phyloP scores from a whole-genome alignment of 192 early-diverging fungal species.

The Backusella circina region DNA sequence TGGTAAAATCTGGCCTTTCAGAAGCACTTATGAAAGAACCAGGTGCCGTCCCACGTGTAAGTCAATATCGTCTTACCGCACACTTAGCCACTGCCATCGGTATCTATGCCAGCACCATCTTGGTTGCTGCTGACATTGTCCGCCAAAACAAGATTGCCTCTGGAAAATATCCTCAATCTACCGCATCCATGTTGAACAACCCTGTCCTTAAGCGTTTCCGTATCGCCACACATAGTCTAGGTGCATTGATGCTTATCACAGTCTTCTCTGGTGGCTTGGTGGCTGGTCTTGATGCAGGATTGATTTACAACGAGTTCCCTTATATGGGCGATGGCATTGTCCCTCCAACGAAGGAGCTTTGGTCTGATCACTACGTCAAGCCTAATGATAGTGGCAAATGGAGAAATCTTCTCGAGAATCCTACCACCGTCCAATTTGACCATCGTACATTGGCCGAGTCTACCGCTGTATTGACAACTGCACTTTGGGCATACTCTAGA shows the following conservation, averaged over 20 bases:
- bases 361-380: constrained; percentile 46
- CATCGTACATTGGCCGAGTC: constrained; percentile 90
- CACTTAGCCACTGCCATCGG: constrained; percentile 87
- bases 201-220: constrained; percentile 60
- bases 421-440: constrained; percentile 90
- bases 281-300: constrained; percentile 93
- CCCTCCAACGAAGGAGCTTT: constrained; percentile 68
- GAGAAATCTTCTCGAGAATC: constrained; percentile 93
- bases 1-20: constrained; percentile 92
- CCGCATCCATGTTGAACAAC: constrained; percentile 44
- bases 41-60: constrained; percentile 85
- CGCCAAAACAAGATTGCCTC: constrained; percentile 60
- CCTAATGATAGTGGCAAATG: constrained; percentile 52
- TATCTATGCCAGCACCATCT: constrained; percentile 73
- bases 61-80: constrained; percentile 89
- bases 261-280: constrained; percentile 92
- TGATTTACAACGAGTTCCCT: constrained; percentile 97
- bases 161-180: constrained; percentile 37
- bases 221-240: constrained; percentile 56
- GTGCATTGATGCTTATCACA: constrained; percentile 77
- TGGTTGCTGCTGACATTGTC: constrained; percentile 78
- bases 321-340: constrained; percentile 86
- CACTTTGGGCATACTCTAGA: constrained; percentile 75
- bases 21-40: constrained; percentile 74
- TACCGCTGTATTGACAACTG: constrained; percentile 67